A percentile compares a stretch with the other conserved stretches of the same genome.
Evolutionary conservation across 331 rosid genomes (phyloP).

Genomic region (Stylosanthes scabra): DNA sequence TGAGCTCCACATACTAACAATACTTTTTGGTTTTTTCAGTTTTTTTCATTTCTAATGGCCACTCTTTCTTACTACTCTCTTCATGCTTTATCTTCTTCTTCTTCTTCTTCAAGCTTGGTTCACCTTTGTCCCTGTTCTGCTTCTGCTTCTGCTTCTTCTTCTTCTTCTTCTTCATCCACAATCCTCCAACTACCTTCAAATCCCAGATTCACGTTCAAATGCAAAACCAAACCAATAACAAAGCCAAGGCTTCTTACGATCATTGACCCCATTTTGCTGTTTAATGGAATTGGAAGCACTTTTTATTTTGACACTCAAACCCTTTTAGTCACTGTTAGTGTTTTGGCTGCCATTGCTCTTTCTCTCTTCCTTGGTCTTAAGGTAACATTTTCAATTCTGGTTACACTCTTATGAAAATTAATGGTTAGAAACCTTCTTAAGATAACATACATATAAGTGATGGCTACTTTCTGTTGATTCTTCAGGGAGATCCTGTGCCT

Average conservation of each 20-base stretch:
- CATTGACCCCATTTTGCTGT: constrained; percentile 66
- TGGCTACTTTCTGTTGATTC: neutral
- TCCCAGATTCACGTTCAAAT: constrained; percentile 41
- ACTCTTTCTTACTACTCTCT: constrained; percentile 51
- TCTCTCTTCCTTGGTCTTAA: constrained; percentile 92
- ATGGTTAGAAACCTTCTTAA: neutral
- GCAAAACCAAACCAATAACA: constrained; percentile 40
- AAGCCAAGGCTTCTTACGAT: constrained; percentile 50
- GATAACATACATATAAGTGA: neutral
- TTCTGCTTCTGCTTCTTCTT: constrained; percentile 50
- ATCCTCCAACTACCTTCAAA: constrained; percentile 40
- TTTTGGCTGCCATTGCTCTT: constrained; percentile 86
- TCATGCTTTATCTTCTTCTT: constrained; percentile 56
- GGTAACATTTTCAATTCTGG: constrained; percentile 49
- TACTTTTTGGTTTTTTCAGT: neutral
- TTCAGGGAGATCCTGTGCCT: constrained; percentile 97
- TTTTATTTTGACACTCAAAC: constrained; percentile 81
- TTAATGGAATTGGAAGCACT: constrained; percentile 53
- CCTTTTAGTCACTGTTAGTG: constrained; percentile 78
- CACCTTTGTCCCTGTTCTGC: constrained; percentile 46
- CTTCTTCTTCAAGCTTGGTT: constrained; percentile 30
- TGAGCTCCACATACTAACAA: constrained; percentile 33
- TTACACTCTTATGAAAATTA: constrained; percentile 3
- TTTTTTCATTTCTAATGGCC: constrained; percentile 70
- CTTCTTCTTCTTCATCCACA: constrained; percentile 43